Conservation (phyloP, 2,329 filamentous ascomycete genomes). For the Talaromyces sp. region DNA sequence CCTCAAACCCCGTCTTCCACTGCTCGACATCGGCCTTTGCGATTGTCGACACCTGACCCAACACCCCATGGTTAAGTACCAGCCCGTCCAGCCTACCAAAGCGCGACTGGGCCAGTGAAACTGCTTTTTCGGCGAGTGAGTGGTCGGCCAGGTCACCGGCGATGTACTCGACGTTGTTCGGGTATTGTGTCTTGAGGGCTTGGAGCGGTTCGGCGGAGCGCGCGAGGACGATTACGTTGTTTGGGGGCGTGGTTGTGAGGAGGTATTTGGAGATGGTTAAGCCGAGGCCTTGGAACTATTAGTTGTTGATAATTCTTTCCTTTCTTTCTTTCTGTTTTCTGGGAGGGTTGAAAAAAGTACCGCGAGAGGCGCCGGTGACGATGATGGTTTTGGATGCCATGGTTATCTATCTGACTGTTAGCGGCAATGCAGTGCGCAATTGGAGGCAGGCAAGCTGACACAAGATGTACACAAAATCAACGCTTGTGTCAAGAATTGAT, state of each 20-base stretch:
- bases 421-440: background rate
- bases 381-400: slow-evolving; percentile 62
- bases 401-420: slow-evolving; percentile 6
- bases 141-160: slow-evolving; percentile 53
- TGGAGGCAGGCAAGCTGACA: background rate
- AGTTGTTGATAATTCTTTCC: background rate
- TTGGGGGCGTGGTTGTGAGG: slow-evolving; percentile 41
- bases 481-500: background rate
- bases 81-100: slow-evolving; percentile 70
- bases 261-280: slow-evolving; percentile 56
- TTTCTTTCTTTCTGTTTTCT: background rate
- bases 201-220: slow-evolving; percentile 50
- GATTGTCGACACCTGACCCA: slow-evolving; percentile 70
- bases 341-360: slow-evolving; percentile 22
- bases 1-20: slow-evolving; percentile 70
- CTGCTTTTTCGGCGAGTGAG: slow-evolving; percentile 52
- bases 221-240: slow-evolving; percentile 55
- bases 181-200: slow-evolving; percentile 49
- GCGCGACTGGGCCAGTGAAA: slow-evolving; percentile 57
- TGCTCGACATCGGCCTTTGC: slow-evolving; percentile 61
- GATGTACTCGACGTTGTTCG: slow-evolving; percentile 50
- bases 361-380: slow-evolving; percentile 61
- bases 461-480: background rate
- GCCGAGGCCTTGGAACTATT: slow-evolving; percentile 48
- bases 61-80: slow-evolving; percentile 78